phyloP scores from a whole-genome alignment of 1,284 basidiomycete species.

The Flammula alnicola region DNA sequence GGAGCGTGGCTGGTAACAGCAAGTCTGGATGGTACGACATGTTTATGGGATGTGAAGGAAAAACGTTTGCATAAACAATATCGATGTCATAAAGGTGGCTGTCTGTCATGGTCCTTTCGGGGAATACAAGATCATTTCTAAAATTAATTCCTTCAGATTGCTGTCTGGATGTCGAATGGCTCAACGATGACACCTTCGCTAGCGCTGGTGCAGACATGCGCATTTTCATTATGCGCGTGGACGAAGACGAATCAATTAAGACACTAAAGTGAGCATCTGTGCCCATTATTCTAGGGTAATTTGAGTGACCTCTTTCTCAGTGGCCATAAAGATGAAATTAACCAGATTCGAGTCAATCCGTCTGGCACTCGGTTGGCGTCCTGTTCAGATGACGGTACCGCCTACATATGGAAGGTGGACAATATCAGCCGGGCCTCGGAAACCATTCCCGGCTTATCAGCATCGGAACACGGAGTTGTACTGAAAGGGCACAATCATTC shows the following conservation, averaged over 20 bases:
- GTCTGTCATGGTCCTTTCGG: conserved; percentile 25
- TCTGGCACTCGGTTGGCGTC: conserved; percentile 71
- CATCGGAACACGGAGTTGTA: conserved; percentile 44
- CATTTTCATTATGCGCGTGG: conserved; percentile 64
- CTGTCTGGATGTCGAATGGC: conserved; percentile 83
- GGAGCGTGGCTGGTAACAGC: conserved; percentile 74
- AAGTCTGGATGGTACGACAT: conserved; percentile 74
- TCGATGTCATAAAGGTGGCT: conserved; percentile 64
- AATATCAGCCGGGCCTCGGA: conserved; percentile 37
- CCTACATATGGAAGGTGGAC: conserved; percentile 74
- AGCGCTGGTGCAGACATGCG: conserved; percentile 73
- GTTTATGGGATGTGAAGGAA: conserved; percentile 76
- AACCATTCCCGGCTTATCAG: conserved; percentile 43
- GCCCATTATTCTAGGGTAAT: conserved; percentile 1
- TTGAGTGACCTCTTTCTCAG: conserved; percentile 39
- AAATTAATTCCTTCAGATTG: conserved; percentile 51
- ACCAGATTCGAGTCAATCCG: conserved; percentile 74
- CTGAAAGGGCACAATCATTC: conserved; percentile 68
- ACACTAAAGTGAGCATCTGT: conserved; percentile 55
- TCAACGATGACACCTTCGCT: conserved; percentile 73
- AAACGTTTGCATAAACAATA: conserved; percentile 67
- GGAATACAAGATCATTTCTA: conserved; percentile 16
- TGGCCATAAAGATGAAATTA: conserved; percentile 79
- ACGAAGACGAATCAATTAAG: conserved; percentile 54
- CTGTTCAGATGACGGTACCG: conserved; percentile 79